Evolutionary conservation across 352 stramenopile genomes (phyloP).

Genomic region (Phytophthora gonapodyides): DNA sequence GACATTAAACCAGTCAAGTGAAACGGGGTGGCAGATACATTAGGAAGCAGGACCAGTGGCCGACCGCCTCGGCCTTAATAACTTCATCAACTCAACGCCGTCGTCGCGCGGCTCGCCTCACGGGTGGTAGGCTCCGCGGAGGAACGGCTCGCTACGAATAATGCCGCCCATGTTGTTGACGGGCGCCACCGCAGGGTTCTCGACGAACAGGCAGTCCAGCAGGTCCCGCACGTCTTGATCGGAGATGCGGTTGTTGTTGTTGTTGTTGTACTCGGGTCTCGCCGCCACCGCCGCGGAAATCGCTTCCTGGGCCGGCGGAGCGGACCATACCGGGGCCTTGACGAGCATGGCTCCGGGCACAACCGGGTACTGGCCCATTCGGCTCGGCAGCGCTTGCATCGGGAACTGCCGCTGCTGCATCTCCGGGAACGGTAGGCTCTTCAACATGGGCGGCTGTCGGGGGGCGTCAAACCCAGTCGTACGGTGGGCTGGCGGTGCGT

Average conservation of each 20-base stretch:
- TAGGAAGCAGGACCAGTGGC: constrained; percentile 11
- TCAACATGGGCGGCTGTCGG: constrained; percentile 26
- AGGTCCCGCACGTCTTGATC: constrained; percentile 48
- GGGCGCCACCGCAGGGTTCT: constrained; percentile 27
- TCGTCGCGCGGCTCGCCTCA: constrained; percentile 11
- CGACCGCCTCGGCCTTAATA: constrained; percentile 28
- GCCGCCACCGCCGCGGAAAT: not conserved
- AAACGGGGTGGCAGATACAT: constrained; percentile 23
- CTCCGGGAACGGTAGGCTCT: constrained; percentile 24
- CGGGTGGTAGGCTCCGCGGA: constrained; percentile 35
- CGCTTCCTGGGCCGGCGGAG: constrained; percentile 16
- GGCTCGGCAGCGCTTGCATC: constrained; percentile 14
- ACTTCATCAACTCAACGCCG: constrained; percentile 28
- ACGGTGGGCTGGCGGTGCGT: constrained; percentile 14
- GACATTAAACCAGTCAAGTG: not conserved
- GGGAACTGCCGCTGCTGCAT: constrained; percentile 28
- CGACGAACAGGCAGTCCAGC: constrained; percentile 45
- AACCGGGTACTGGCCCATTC: constrained; percentile 28
- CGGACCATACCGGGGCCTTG: constrained; percentile 28
- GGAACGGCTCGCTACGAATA: constrained; percentile 36
- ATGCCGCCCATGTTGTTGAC: constrained; percentile 31
- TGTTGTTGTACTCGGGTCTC: constrained; percentile 26
- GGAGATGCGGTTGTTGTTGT: constrained; percentile 35
- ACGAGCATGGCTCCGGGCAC: constrained; percentile 34
- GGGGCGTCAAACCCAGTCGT: constrained; percentile 4